Evolutionary conservation across 2,329 filamentous ascomycete genomes (phyloP), one percentile per base, ranked within the genome.

Genomic region (Aureobasidium leucospermi): DNA sequence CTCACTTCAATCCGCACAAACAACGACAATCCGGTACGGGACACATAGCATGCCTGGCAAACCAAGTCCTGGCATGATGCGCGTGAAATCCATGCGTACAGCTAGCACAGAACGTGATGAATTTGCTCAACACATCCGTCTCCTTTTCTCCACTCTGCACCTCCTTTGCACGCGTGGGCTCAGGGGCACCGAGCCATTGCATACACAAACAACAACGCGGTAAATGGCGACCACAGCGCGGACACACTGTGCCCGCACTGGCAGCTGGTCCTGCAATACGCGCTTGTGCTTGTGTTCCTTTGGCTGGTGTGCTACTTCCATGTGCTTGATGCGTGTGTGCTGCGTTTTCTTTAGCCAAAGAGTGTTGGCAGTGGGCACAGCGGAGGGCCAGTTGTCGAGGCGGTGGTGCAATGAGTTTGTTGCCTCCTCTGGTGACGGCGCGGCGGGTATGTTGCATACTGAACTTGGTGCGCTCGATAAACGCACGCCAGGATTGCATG

Each of bases 391-490:
- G 83, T 72, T 90, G 88, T 34, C 85, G 78, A 2, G 83, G 83
- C 0, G 86, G 81, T 1, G 85, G 81, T 60, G 83, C 84, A 64
- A 88, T 80, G 7, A 82, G 80, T n/a, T 82, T 82, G 7, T 75
- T 72, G 42, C 86, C 87, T 57, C 85, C 81, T 57, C 83, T 82
- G 60, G 85, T 83, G 65, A 77, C 74, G 9, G 86, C 87, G 65
- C 82, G 82, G 63, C 85, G 84, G 28, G 86, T 89, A 67, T 88
- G 88, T 69, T 89, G 85, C 62, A 89, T 87, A 65, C 89, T 86
- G 73, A 91, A 93, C 67, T 86, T 87, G 58, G 88, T 87, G 48
- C 89, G 84, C 64, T 89, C 82, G 63, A 88, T 84, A 74, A 89
- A 92, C 59, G 83, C 75, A 58, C 81, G 81, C 82, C 83, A 86